Evolutionary conservation across 1,284 basidiomycete species (phyloP).

Genomic region (Trametes pubescens): DNA sequence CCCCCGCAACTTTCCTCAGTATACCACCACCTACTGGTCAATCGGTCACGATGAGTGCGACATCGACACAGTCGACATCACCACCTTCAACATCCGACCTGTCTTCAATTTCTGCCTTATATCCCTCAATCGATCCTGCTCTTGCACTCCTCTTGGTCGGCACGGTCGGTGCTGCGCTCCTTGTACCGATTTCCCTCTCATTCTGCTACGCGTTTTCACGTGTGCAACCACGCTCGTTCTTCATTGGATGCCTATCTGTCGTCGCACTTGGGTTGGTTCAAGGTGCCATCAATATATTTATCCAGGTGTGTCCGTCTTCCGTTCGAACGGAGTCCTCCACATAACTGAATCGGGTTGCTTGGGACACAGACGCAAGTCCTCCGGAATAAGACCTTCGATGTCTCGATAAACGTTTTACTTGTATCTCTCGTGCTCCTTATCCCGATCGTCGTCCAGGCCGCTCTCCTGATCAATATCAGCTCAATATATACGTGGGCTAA

Average conservation of each 20-base stretch:
- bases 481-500: not conserved
- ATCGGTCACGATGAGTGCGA: too few species aligned
- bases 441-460: constrained; percentile 1
- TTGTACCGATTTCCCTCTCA: not conserved
- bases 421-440: not conserved
- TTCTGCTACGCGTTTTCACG: not conserved
- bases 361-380: not conserved
- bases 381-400: not conserved
- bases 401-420: not conserved
- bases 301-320: not conserved
- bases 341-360: not conserved
- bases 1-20: too few species aligned
- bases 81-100: too few species aligned
- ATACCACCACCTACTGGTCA: not conserved
- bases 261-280: not conserved
- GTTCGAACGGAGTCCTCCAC: not conserved
- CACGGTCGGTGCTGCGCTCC: not conserved
- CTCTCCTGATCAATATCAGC: not conserved
- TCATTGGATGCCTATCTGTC: not conserved
- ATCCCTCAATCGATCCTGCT: not conserved
- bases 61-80: too few species aligned
- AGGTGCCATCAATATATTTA: not conserved
- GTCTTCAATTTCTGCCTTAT: too few species aligned
- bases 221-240: not conserved
- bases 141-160: not conserved